Percentiles rank a stretch among this genome's conserved stretches.
phyloP scores from a whole-genome alignment of 768 basidiomycete genomes.

The Fistulinella prunicolor region DNA sequence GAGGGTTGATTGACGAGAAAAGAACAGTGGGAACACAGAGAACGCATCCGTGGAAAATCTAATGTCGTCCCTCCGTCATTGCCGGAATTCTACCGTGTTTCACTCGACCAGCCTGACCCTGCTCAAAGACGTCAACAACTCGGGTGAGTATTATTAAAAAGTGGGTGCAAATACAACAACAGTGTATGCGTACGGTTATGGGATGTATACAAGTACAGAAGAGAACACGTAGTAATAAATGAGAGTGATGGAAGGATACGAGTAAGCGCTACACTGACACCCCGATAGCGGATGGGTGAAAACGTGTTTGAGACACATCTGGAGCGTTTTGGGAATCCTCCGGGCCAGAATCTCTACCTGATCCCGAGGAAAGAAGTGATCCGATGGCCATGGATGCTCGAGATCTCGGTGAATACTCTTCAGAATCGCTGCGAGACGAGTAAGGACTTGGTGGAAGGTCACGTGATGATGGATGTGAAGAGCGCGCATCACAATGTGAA shows the following conservation, averaged over 20 bases:
- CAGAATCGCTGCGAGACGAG: conserved; percentile 65
- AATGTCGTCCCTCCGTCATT: background rate
- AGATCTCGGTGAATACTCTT: conserved; percentile 68
- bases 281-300: conserved; percentile 18
- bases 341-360: conserved; percentile 24
- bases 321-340: conserved; percentile 26
- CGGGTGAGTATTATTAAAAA: conserved; percentile 16
- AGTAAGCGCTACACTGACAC: conserved; percentile 19
- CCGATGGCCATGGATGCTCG: conserved; percentile 79
- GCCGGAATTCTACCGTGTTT: conserved; percentile 3
- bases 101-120: conserved; percentile 10
- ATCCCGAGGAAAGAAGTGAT: conserved; percentile 57
- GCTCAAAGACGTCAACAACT: background rate
- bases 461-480: conserved; percentile 37
- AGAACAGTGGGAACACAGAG: conserved; percentile 5
- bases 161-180: conserved; percentile 18
- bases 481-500: conserved; percentile 33
- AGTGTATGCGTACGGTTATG: conserved; percentile 18
- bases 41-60: conserved; percentile 9
- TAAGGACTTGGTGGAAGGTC: conserved; percentile 73
- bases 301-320: conserved; percentile 19
- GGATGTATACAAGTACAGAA: conserved; percentile 25
- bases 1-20: conserved; percentile 3
- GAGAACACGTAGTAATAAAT: conserved; percentile 18
- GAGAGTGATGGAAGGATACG: conserved; percentile 3